These are phyloP conservation scores for Sporothrix schenckii DNA, from an alignment of 2,329 filamentous ascomycete genomes.

Conservation along the genomic window DNA sequence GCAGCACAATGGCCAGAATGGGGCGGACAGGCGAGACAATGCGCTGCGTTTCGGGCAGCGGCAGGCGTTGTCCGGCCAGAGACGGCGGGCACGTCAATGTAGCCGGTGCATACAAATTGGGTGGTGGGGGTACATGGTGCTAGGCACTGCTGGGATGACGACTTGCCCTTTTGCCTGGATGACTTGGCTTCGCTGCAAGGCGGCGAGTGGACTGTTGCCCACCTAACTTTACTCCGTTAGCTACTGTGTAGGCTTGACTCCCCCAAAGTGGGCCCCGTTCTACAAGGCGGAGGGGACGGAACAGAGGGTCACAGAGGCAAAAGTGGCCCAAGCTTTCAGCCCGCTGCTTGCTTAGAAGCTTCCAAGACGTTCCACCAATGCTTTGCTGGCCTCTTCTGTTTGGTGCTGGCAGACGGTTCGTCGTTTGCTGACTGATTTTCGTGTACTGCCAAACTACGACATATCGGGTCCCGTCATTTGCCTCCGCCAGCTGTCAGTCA, in stretches of 20 bases:
- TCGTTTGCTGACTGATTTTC: constrained; percentile 22
- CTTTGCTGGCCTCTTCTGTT: constrained; percentile 13
- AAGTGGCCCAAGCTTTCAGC: constrained; percentile 8
- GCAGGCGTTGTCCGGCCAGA: constrained; percentile 30
- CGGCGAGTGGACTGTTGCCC: constrained; percentile 14
- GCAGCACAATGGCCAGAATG: neutral
- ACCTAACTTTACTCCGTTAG: no score
- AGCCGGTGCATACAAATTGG: constrained; percentile 16
- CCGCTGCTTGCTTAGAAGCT: constrained; percentile 33
- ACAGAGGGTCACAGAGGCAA: neutral
- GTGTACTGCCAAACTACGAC: neutral
- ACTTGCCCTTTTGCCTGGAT: constrained; percentile 34
- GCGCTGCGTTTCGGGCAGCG: constrained; percentile 28
- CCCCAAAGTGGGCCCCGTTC: constrained; percentile 32
- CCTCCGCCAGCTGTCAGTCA: constrained; percentile 18
- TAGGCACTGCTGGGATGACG: constrained; percentile 44
- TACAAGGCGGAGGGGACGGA: constrained; percentile 6
- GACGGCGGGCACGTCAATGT: constrained; percentile 23
- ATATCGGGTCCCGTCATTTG: neutral
- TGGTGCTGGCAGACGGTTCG: neutral
- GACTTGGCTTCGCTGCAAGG: neutral
- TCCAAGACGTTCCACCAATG: constrained; percentile 37
- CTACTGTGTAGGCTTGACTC: constrained; percentile 27
- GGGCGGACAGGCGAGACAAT: constrained; percentile 19
- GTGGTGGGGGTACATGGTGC: constrained; percentile 30